A percentile compares a stretch with the other conserved stretches of the same genome.
phyloP scores from a whole-genome alignment of 1,139 yeast genomes.

The Kodamaea sp. region DNA sequence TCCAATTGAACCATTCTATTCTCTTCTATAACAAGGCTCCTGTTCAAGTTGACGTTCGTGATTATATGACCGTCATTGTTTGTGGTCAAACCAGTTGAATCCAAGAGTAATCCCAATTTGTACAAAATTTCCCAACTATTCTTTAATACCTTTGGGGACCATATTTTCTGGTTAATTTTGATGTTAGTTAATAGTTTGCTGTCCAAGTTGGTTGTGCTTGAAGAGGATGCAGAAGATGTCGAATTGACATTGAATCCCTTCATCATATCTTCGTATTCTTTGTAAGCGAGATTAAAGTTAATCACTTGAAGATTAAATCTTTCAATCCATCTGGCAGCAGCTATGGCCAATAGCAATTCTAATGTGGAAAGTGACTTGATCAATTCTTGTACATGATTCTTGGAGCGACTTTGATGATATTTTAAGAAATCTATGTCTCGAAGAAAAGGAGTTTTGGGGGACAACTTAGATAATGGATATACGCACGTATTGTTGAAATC shows the following conservation, averaged over 20 bases:
- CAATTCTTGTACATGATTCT: conserved; percentile 29
- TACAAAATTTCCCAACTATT: conserved; percentile 57
- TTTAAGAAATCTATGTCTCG: conserved; percentile 30
- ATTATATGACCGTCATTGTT: conserved; percentile 34
- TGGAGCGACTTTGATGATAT: conserved; percentile 21
- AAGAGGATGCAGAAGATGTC: conserved; percentile 21
- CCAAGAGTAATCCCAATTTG: conserved; percentile 38
- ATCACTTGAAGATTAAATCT: conserved; percentile 57
- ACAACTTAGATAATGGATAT: conserved; percentile 43
- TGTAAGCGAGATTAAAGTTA: conserved; percentile 76
- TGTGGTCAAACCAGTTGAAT: conserved; percentile 31
- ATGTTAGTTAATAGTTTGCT: conserved; percentile 32
- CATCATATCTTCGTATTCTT: conserved; percentile 68
- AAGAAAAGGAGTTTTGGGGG: conserved; percentile 30
- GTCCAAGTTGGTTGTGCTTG: conserved; percentile 33
- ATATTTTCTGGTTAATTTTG: conserved; percentile 44
- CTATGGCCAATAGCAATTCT: conserved; percentile 67
- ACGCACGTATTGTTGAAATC: conserved; percentile 55
- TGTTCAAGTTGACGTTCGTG: conserved; percentile 33
- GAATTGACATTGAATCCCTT: conserved; percentile 45
- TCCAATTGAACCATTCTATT: conserved; percentile 51
- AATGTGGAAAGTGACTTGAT: conserved; percentile 59
- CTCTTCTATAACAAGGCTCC: conserved; percentile 40
- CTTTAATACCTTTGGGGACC: conserved; percentile 50
- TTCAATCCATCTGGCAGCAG: conserved; percentile 70